phyloP scores from a whole-genome alignment of 139 green algal genomes.

The Coccomyxa sp. region DNA sequence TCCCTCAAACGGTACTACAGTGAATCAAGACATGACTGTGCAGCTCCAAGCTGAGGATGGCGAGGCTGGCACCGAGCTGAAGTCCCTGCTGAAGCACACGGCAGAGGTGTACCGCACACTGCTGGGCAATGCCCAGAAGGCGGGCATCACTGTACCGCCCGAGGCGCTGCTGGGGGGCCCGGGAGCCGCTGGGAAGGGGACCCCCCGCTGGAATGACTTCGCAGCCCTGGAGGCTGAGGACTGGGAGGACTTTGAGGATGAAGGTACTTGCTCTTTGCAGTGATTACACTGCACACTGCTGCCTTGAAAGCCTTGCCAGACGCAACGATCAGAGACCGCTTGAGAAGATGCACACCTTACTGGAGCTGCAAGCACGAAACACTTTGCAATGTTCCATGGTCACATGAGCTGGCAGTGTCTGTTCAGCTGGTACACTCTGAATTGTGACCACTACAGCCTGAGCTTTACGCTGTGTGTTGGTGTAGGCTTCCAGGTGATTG shows the following conservation, averaged over 20 bases:
- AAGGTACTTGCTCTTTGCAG: slow-evolving; percentile 16
- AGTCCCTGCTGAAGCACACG: slow-evolving; percentile 17
- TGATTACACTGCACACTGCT: slow-evolving; percentile 11
- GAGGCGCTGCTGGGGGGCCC: slow-evolving; percentile 14
- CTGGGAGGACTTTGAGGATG: slow-evolving; percentile 30
- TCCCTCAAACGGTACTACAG: no score
- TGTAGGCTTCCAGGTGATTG: slow-evolving; percentile 3
- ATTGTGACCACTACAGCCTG: neutral
- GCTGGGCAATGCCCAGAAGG: slow-evolving; percentile 9
- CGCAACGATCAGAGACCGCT: neutral
- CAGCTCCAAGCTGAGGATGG: slow-evolving; percentile 17
- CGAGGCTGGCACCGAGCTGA: slow-evolving; percentile 9
- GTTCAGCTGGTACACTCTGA: neutral
- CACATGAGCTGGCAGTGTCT: neutral
- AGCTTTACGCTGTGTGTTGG: neutral
- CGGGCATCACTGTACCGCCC: slow-evolving; percentile 6
- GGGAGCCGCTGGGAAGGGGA: neutral
- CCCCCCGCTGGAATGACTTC: slow-evolving; percentile 20
- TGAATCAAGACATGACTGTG: no score
- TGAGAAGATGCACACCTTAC: neutral
- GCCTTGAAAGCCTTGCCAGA: slow-evolving; percentile 5
- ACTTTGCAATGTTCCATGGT: neutral
- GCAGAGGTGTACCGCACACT: slow-evolving; percentile 12
- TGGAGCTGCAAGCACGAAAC: neutral
- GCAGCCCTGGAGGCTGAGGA: slow-evolving; percentile 19